Evolutionary conservation across 495 filamentous ascomycete species (phyloP).

Genomic region (Aspergillus taichungensis): DNA sequence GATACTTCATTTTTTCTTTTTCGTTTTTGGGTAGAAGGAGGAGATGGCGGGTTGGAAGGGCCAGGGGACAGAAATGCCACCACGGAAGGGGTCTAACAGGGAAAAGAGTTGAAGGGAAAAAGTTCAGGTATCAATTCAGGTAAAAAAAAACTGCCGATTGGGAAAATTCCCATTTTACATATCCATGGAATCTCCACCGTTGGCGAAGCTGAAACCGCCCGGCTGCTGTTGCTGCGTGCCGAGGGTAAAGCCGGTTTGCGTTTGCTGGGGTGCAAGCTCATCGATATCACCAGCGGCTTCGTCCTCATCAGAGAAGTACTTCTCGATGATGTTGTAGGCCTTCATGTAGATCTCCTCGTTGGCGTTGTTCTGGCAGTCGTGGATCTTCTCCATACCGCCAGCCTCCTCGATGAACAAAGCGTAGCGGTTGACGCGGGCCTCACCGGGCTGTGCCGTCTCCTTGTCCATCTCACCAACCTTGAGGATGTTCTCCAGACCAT

Average conservation of each 20-base stretch:
- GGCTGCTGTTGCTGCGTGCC: constrained; percentile 66
- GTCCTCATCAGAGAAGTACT: constrained; percentile 99
- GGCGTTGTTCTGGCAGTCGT: constrained; percentile 99
- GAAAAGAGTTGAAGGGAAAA: constrained; percentile 4
- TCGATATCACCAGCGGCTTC: constrained; percentile 72
- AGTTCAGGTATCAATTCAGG: constrained; percentile 3
- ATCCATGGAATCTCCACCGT: constrained; percentile 91
- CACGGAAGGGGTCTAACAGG: constrained; percentile 8
- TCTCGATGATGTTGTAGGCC: constrained; percentile 99
- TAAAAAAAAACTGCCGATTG: constrained; percentile 8
- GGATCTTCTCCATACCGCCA: constrained; percentile 99
- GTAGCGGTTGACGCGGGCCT: constrained; percentile 86
- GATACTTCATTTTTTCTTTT: neutral
- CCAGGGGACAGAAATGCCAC: neutral
- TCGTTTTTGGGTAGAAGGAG: constrained; percentile 1
- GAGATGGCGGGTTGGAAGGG: neutral
- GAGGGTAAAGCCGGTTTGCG: constrained; percentile 75
- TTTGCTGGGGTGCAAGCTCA: constrained; percentile 56
- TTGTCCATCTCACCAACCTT: constrained; percentile 99
- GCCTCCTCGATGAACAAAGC: constrained; percentile 98
- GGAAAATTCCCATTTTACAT: constrained; percentile 57
- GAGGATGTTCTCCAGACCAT: constrained; percentile 97
- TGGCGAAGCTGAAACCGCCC: constrained; percentile 85
- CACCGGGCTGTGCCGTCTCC: constrained; percentile 58
- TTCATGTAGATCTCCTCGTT: constrained; percentile 99